A percentile compares a stretch with the other conserved stretches of the same genome.
These are phyloP conservation scores for Hypoxylon sp. DNA, from an alignment of 2,329 filamentous ascomycete species.

Conservation along the genomic window DNA sequence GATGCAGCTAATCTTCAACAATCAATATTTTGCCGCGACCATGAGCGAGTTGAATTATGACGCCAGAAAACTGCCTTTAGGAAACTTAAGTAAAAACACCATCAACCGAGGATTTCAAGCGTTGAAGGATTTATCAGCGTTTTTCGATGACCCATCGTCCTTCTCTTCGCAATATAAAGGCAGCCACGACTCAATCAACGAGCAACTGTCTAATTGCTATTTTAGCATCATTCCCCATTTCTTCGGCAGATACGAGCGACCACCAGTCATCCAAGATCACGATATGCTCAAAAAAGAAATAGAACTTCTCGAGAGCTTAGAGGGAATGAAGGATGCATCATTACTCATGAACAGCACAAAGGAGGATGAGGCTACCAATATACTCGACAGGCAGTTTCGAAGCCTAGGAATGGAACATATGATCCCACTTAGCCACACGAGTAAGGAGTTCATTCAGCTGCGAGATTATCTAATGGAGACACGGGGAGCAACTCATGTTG, in stretches of 20 bases:
- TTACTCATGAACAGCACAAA: constrained; percentile 80
- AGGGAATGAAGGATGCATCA: constrained; percentile 87
- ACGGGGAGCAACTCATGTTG: constrained; percentile 75
- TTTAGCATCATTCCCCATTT: constrained; percentile 86
- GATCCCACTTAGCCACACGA: constrained; percentile 72
- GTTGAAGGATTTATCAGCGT: constrained; percentile 80
- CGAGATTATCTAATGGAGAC: constrained; percentile 77
- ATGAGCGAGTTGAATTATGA: constrained; percentile 81
- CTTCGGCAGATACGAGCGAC: constrained; percentile 76
- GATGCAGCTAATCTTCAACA: constrained; percentile 88
- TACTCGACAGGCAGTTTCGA: constrained; percentile 80
- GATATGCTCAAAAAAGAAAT: constrained; percentile 79
- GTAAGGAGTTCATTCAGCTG: constrained; percentile 76
- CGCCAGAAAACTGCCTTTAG: constrained; percentile 82
- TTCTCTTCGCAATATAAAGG: constrained; percentile 62
- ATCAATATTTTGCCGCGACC: constrained; percentile 76
- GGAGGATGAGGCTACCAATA: constrained; percentile 68
- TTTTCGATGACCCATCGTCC: constrained; percentile 70
- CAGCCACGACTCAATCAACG: constrained; percentile 61
- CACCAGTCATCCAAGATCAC: constrained; percentile 74
- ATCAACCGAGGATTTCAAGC: constrained; percentile 82
- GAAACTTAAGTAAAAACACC: constrained; percentile 85
- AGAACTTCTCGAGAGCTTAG: constrained; percentile 83
- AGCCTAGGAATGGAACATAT: constrained; percentile 83
- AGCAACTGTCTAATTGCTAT: constrained; percentile 81